These are phyloP conservation scores for Ascomycota sp. DNA, from an alignment of 2,329 filamentous ascomycete genomes.

Conservation along the genomic window DNA sequence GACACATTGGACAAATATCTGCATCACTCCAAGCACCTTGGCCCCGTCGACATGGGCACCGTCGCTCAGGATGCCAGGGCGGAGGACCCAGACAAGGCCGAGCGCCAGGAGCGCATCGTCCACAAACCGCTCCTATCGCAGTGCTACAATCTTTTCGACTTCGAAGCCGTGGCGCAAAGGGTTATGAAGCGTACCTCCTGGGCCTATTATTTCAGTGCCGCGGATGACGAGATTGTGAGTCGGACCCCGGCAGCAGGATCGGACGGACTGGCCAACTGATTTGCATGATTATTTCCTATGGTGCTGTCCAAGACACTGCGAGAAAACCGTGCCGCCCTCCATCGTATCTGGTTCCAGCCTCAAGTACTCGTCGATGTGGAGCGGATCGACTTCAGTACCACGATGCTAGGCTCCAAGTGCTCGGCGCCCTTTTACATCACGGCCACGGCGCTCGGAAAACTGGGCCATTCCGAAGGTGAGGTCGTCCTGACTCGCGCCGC, in stretches of 20 bases:
- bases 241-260: not conserved
- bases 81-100: constrained; percentile 37
- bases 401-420: constrained; percentile 76
- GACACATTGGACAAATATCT: constrained; percentile 79
- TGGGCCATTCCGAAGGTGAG: constrained; percentile 85
- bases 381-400: constrained; percentile 68
- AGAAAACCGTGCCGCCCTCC: constrained; percentile 89
- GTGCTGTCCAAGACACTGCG: constrained; percentile 48
- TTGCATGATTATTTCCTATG: not conserved
- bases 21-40: constrained; percentile 67
- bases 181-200: constrained; percentile 95
- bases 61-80: constrained; percentile 53
- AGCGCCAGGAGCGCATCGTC: constrained; percentile 51
- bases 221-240: constrained; percentile 27
- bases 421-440: constrained; percentile 91
- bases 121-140: constrained; percentile 64
- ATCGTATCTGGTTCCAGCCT: constrained; percentile 93
- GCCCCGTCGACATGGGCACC: constrained; percentile 73
- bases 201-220: constrained; percentile 93
- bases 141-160: constrained; percentile 89
- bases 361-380: constrained; percentile 78
- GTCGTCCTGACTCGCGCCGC: constrained; percentile 75
- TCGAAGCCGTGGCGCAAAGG: constrained; percentile 74
- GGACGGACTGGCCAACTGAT: not conserved
- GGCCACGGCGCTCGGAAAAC: constrained; percentile 84